Evolutionary conservation across 352 stramenopile genomes (phyloP), one percentile per base, ranked within the genome.

Genomic region (Vaucheria bursata): DNA sequence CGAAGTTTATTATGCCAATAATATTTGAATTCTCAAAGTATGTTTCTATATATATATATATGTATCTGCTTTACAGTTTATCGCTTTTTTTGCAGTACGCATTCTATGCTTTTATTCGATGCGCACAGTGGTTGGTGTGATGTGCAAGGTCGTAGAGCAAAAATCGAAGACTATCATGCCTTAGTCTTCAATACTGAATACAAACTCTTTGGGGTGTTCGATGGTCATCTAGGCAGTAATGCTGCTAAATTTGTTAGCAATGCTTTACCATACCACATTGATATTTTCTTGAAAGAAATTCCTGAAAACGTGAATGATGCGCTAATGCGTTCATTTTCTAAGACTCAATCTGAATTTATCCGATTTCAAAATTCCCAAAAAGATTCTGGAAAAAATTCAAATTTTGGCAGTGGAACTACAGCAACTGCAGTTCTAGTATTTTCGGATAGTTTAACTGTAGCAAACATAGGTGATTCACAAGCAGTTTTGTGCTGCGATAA

Each of bases 121-220:
- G 52, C 49, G 35, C 87, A 85, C 35, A 90, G 84, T 25, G 88
- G 88, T 5, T 92, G 90, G 77, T 93, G 88, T 75, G 88, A 92
- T 80, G 86, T 97, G 71, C 92, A 97, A 88, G 93, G 93, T 35
- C 88, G 93, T 39, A 89, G 93, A 83, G 87, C 87, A 70, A 94
- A 92, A 82, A 97, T 97, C 85, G 93, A 98, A 87, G 94, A 86
- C 73, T 80, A 82, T 7, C 82, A 94, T 66, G 87, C 89, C 69
- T 66, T 87, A 12, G 73, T 84, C 1, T 79, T 86, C 45, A 64
- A 89, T 68, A 68, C 45, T 53, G 79, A 87, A 3, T 91, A 92
- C 73, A 88, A 95, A 34, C 89, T 97, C 72, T 97, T 94, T 81
- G 93, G 90, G 7, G 88, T 98, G n/a, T 91, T 96, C 45, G 94